phyloP scores from a whole-genome alignment of 805 yeast genomes.

The Schwanniomyces yamadae region DNA sequence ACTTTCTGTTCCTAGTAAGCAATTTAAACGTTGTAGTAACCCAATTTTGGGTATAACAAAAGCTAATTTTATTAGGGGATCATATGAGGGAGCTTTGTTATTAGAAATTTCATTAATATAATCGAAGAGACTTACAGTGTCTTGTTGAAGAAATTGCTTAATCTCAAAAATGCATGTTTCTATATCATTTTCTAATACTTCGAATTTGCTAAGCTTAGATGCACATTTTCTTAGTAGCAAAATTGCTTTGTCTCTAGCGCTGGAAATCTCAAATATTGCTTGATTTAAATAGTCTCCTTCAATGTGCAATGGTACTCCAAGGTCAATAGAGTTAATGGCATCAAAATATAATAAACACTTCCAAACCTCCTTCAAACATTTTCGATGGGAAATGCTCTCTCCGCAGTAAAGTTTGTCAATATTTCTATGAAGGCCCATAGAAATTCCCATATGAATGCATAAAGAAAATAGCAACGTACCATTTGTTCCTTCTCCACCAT shows the following conservation, averaged over 20 bases:
- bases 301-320: constrained; percentile 3
- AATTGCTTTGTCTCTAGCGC: too few relatives aligned
- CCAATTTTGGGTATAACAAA: neutral
- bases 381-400: neutral
- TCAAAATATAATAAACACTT: constrained; percentile 2
- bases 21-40: neutral
- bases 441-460: constrained; percentile 5
- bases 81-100: neutral
- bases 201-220: neutral
- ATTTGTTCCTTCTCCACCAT: constrained; percentile 3
- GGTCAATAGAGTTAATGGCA: constrained; percentile 1
- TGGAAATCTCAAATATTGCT: too few relatives aligned
- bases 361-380: constrained; percentile 2
- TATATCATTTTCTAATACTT: neutral
- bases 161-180: neutral
- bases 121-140: too few relatives aligned
- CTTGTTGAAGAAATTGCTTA: neutral
- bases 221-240: neutral
- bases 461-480: constrained; percentile 1
- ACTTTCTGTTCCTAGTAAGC: neutral
- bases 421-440: constrained; percentile 4
- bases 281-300: too few relatives aligned
- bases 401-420: constrained; percentile 1
- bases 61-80: neutral
- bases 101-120: neutral